phyloP scores from a whole-genome alignment of 2,329 filamentous ascomycete genomes.

The Alternaria brassicicola region DNA sequence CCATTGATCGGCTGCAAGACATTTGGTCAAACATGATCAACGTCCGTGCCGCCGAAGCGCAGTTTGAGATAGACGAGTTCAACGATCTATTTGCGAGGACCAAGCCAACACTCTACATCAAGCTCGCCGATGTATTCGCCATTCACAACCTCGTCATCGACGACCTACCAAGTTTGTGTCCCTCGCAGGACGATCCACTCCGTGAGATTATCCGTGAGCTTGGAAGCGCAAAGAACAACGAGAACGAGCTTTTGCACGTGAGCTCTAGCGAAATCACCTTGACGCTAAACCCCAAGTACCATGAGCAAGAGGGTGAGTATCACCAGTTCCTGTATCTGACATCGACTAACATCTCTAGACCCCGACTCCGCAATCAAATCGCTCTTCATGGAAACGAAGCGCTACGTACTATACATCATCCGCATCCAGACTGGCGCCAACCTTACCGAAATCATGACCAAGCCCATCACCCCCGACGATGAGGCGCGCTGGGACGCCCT shows the following conservation, averaged over 20 bases:
- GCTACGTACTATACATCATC: slow-evolving; percentile 96
- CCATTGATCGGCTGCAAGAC: slow-evolving; percentile 76
- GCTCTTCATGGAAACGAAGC: slow-evolving; percentile 97
- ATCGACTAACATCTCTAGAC: slow-evolving; percentile 59
- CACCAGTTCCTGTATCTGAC: background rate
- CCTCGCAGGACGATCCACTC: slow-evolving; percentile 81
- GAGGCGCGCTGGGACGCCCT: slow-evolving; percentile 85
- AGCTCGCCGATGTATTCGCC: slow-evolving; percentile 95
- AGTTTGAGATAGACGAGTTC: slow-evolving; percentile 98
- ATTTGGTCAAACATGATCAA: slow-evolving; percentile 80
- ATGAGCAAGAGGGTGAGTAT: slow-evolving; percentile 73
- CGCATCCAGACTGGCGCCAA: slow-evolving; percentile 90
- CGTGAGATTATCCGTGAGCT: slow-evolving; percentile 92
- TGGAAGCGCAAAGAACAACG: slow-evolving; percentile 94
- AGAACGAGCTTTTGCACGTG: slow-evolving; percentile 87
- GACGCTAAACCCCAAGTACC: slow-evolving; percentile 86
- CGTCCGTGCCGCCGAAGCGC: slow-evolving; percentile 83
- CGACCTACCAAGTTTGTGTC: slow-evolving; percentile 79
- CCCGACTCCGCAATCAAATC: slow-evolving; percentile 91
- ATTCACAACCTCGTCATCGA: slow-evolving; percentile 87
- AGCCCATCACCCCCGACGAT: slow-evolving; percentile 84
- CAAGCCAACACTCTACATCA: slow-evolving; percentile 98
- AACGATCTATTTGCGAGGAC: slow-evolving; percentile 96
- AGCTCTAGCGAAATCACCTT: slow-evolving; percentile 89
- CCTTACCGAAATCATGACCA: slow-evolving; percentile 93